These are phyloP conservation scores for Gossypium arboreum DNA, from an alignment of 345 rosid species.

Conservation along the genomic window DNA sequence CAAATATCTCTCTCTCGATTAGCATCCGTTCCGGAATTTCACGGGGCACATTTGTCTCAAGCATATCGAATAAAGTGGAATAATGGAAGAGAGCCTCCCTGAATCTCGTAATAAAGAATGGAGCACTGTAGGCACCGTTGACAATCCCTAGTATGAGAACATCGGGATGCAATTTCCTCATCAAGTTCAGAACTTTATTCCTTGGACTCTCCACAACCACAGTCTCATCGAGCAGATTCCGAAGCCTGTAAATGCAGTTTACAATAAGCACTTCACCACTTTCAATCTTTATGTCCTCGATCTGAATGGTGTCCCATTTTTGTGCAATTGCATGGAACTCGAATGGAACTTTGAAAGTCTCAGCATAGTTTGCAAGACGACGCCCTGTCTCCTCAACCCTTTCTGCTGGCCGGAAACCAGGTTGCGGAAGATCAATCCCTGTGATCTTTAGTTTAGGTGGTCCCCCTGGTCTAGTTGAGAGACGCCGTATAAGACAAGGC, in stretches of 20 bases:
- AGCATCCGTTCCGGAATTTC: conserved; percentile 46
- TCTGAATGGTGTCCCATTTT: conserved; percentile 51
- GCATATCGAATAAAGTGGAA: conserved; percentile 47
- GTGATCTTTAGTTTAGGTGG: conserved; percentile 51
- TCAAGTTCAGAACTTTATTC: conserved; percentile 39
- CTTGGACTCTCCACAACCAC: conserved; percentile 45
- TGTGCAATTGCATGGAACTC: conserved; percentile 55
- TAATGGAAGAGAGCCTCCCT: conserved; percentile 54
- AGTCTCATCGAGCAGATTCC: conserved; percentile 57
- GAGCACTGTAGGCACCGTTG: conserved; percentile 43
- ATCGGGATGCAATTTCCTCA: conserved; percentile 41
- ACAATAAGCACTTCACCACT: conserved; percentile 46
- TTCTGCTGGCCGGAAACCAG: conserved; percentile 56
- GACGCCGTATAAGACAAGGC: conserved; percentile 52
- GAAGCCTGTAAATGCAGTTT: conserved; percentile 37
- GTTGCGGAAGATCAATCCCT: conserved; percentile 55
- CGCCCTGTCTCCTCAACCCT: conserved; percentile 53
- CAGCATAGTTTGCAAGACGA: conserved; percentile 43
- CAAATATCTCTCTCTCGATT: conserved; percentile 44
- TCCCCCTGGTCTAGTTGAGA: conserved; percentile 44
- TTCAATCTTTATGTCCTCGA: conserved; percentile 50
- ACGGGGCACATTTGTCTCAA: conserved; percentile 40
- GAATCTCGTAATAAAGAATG: conserved; percentile 52
- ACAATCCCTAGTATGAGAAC: conserved; percentile 41
- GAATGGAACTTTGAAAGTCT: conserved; percentile 47